Evolutionary conservation across 2,329 filamentous ascomycete species (phyloP).

Genomic region (Ophiostoma perfectum): DNA sequence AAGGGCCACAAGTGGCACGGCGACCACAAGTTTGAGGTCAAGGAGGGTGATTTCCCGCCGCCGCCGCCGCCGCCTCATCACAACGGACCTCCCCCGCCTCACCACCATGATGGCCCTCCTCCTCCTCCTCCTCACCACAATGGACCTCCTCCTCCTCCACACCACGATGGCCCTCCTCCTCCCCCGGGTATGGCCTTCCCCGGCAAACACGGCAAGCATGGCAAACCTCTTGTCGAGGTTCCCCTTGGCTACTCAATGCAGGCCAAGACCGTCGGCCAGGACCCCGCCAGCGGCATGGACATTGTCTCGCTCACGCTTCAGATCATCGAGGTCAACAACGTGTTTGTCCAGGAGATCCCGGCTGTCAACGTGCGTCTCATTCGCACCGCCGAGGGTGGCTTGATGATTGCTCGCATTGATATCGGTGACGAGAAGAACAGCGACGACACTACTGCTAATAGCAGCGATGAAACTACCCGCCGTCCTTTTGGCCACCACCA

Average conservation of each 20-base stretch:
- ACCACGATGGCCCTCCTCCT: not conserved
- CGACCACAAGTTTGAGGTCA: not conserved
- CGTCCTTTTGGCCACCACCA: not conserved
- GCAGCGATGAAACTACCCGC: not conserved
- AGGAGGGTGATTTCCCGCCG: not conserved
- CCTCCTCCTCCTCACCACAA: not conserved
- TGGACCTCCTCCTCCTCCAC: not conserved
- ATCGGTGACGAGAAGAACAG: conserved; percentile 29
- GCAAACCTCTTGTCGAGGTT: conserved; percentile 29
- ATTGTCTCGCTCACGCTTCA: conserved; percentile 52
- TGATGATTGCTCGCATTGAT: conserved; percentile 50
- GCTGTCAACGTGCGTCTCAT: conserved; percentile 57
- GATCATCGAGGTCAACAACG: conserved; percentile 54
- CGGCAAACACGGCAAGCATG: conserved; percentile 10
- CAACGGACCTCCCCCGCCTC: not conserved
- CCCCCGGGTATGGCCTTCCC: conserved; percentile 5
- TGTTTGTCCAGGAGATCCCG: conserved; percentile 50
- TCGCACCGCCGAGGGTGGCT: conserved; percentile 49
- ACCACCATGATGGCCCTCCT: not conserved
- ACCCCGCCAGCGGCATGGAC: conserved; percentile 48
- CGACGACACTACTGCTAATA: not conserved
- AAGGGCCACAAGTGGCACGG: not conserved
- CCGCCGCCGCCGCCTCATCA: not conserved
- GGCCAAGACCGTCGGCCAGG: conserved; percentile 40
- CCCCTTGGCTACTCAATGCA: conserved; percentile 47